phyloP scores from a whole-genome alignment of 164 flowering plant species.

The Vitis rupestris region DNA sequence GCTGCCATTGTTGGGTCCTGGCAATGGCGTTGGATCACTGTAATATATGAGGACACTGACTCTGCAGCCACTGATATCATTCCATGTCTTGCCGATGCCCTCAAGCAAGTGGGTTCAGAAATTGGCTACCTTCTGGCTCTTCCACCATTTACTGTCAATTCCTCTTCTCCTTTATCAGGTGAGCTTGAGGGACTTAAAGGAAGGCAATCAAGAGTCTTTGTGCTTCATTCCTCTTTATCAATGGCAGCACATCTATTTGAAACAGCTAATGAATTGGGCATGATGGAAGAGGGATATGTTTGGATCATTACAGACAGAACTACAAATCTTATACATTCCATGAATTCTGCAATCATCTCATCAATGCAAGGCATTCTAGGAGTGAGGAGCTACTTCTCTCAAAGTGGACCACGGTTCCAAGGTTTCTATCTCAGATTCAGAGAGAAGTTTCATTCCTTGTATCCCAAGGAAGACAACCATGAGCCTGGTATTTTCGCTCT shows the following conservation, averaged over 20 bases:
- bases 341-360: constrained; percentile 12
- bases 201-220: constrained; percentile 20
- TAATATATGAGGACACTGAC: constrained; percentile 23
- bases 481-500: constrained; percentile 22
- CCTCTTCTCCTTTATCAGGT: constrained; percentile 3
- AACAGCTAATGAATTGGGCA: constrained; percentile 20
- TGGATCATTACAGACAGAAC: constrained; percentile 22
- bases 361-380: constrained; percentile 24
- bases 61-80: not conserved
- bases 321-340: constrained; percentile 11
- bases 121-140: constrained; percentile 14
- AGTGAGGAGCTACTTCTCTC: constrained; percentile 10
- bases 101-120: constrained; percentile 15
- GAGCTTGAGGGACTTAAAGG: constrained; percentile 17
- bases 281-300: constrained; percentile 31
- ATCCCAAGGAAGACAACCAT: constrained; percentile 11
- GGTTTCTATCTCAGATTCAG: constrained; percentile 17
- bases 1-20: constrained; percentile 23
- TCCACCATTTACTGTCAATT: constrained; percentile 7
- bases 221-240: constrained; percentile 21
- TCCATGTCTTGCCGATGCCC: constrained; percentile 10
- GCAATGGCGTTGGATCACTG: constrained; percentile 23
- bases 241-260: constrained; percentile 13
- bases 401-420: not conserved
- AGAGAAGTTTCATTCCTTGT: constrained; percentile 1